A percentile compares a stretch with the other conserved stretches of the same genome.
Evolutionary conservation across 129 eudicot species (phyloP).

Genomic region (Silybum marianum): DNA sequence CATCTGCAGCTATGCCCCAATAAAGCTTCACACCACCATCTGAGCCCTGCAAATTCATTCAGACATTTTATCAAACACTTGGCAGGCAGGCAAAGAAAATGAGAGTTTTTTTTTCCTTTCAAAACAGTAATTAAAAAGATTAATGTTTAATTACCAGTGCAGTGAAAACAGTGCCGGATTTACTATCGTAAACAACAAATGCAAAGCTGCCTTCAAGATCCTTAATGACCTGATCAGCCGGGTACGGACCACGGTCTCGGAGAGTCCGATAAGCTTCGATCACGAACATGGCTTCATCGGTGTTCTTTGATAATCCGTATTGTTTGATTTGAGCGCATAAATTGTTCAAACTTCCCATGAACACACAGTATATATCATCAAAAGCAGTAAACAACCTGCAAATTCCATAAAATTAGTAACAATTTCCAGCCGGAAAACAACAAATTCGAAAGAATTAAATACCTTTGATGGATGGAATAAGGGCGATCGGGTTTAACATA

Average conservation of each 20-base stretch:
- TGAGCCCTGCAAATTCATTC: slow-evolving; percentile 53
- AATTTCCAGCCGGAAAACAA: not conserved
- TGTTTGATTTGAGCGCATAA: slow-evolving; percentile 64
- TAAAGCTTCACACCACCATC: slow-evolving; percentile 89
- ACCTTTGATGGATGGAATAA: slow-evolving; percentile 38
- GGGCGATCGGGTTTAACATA: slow-evolving; percentile 44
- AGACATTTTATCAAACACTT: slow-evolving; percentile 14
- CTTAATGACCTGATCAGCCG: slow-evolving; percentile 88
- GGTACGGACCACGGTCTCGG: slow-evolving; percentile 89
- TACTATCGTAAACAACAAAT: slow-evolving; percentile 86
- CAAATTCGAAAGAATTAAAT: not conserved
- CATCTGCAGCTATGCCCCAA: slow-evolving; percentile 95
- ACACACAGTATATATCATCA: slow-evolving; percentile 78
- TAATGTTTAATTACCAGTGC: slow-evolving; percentile 58
- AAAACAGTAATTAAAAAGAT: not conserved
- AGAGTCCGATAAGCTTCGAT: slow-evolving; percentile 89
- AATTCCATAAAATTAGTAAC: not conserved
- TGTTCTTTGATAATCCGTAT: slow-evolving; percentile 69
- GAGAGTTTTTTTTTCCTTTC: not conserved
- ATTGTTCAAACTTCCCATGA: slow-evolving; percentile 85
- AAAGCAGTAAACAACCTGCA: slow-evolving; percentile 70
- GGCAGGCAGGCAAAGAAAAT: slow-evolving; percentile 3
- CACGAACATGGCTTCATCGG: slow-evolving; percentile 88
- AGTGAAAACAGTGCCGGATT: slow-evolving; percentile 76
- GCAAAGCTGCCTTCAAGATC: slow-evolving; percentile 94